Evolutionary conservation across 192 early-diverging fungal genomes (phyloP).

Genomic region (Allomyces arbusculus): DNA sequence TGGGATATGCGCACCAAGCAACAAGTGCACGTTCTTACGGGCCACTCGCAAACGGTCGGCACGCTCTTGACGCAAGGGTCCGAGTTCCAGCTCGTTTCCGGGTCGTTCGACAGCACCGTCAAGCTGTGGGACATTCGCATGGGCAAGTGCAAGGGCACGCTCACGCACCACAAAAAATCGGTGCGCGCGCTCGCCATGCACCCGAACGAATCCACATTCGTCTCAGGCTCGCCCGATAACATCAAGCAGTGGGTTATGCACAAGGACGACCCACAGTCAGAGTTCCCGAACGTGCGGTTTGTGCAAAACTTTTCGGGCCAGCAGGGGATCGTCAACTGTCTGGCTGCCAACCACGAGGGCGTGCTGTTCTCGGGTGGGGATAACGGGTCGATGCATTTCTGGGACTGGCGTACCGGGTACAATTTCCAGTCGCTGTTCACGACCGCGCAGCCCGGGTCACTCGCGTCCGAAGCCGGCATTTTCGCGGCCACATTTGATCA

Average conservation of each 20-base stretch:
- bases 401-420: constrained; percentile 90
- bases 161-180: constrained; percentile 97
- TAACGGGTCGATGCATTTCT: constrained; percentile 90
- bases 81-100: constrained; percentile 90
- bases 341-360: constrained; percentile 73
- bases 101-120: constrained; percentile 81
- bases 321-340: constrained; percentile 71
- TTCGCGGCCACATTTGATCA: constrained; percentile 90
- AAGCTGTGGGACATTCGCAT: constrained; percentile 92
- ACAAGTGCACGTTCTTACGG: constrained; percentile 67
- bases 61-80: constrained; percentile 80
- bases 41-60: constrained; percentile 70
- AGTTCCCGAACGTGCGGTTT: constrained; percentile 83
- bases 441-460: constrained; percentile 78
- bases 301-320: constrained; percentile 83
- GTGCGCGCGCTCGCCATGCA: constrained; percentile 82
- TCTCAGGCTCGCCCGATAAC: constrained; percentile 66
- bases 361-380: constrained; percentile 94
- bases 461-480: constrained; percentile 88
- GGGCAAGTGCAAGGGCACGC: constrained; percentile 75
- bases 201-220: constrained; percentile 86
- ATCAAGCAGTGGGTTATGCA: constrained; percentile 73
- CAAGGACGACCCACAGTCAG: constrained; percentile 5
- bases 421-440: constrained; percentile 83
- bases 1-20: constrained; percentile 99